Evolutionary conservation across 805 yeast genomes (phyloP), one percentile per base, ranked within the genome.

Genomic region (Candida chauliodis): DNA sequence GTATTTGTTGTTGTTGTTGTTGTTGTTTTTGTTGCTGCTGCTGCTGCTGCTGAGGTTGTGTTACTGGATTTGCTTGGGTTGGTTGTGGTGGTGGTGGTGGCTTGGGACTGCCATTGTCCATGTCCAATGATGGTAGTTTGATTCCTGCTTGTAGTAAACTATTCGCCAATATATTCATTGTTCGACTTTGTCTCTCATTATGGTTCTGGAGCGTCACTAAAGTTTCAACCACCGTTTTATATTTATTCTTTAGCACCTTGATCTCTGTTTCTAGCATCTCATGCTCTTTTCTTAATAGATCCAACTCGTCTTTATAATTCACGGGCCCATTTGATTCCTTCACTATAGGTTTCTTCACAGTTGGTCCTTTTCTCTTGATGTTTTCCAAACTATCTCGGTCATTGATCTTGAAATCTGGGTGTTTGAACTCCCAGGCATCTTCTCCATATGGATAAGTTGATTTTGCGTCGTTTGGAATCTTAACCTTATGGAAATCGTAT

Each of bases 401-500:
- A 58, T 85, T 81, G 23, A 77, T 76, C 47, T 76, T 76, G 60
- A 93, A 93, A 47, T 80, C 87, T 0, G 96, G 95, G 59, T 93
- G 98, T 55, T 81, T 79, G 66, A 93, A 91, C 58, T 91, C 97
- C 97, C 98, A 91, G 15, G 90, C 80, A 58, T 82, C 78, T 40
- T 81, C 88, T 27, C 89, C 85, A 51, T 80, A 79, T 42, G 78
- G 78, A 43, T 70, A 62, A 35, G 45, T 52, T 43, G 53, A 56
- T 50, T 73, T 75, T 44, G 78, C 84, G 48, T 80, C 89, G 41
- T 71, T 76, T 28, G 84, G 68, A 32, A 78, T 71, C 56, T 91
- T 86, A 31, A 93, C 95, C 64, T 93, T 93, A 69, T 93, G 99
- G 69, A 93, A 93, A 61, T 91, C 99, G 56, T 93, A 93, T 62